A percentile compares a stretch with the other conserved stretches of the same genome.
Conservation (phyloP, 805 yeast genomes). For the Ogataea trehaloabstinens region DNA sequence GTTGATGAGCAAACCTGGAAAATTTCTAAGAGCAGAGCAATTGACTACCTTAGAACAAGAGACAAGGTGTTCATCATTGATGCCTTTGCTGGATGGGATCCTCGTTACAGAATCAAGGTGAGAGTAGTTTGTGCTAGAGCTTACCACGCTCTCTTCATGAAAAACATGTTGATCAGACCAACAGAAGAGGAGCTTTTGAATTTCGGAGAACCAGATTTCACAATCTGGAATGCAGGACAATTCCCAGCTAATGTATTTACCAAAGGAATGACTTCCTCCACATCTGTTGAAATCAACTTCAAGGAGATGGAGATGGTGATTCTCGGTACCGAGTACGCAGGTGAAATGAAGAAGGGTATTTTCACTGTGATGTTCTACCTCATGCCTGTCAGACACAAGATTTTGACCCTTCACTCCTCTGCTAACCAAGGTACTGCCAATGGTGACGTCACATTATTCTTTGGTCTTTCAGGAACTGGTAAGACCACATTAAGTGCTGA, state of each 20-base stretch:
- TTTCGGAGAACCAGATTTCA: constrained; percentile 97
- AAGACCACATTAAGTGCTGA: constrained; percentile 97
- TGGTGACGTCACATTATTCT: constrained; percentile 91
- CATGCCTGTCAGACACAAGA: constrained; percentile 92
- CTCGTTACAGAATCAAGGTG: constrained; percentile 92
- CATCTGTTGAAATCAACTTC: constrained; percentile 95
- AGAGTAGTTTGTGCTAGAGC: constrained; percentile 98
- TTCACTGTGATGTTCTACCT: constrained; percentile 98
- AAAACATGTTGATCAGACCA: constrained; percentile 96
- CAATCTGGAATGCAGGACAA: constrained; percentile 97
- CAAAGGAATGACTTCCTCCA: constrained; percentile 94
- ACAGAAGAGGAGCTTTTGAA: constrained; percentile 80
- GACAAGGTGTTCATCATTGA: constrained; percentile 92
- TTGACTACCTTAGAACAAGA: constrained; percentile 94
- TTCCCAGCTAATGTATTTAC: constrained; percentile 98
- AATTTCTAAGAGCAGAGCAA: constrained; percentile 93
- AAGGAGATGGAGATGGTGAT: constrained; percentile 98
- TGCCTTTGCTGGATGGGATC: constrained; percentile 99
- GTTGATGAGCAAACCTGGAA: constrained; percentile 93
- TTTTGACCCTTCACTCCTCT: constrained; percentile 91
- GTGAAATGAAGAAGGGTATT: constrained; percentile 99
- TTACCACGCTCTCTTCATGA: constrained; percentile 96
- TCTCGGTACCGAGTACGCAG: constrained; percentile 98
- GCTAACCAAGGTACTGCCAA: constrained; percentile 82
- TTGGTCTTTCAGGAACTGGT: constrained; percentile 97